These are phyloP conservation scores for Elaeagnus macrophylla DNA, from an alignment of 306 rosid species.

Conservation along the genomic window DNA sequence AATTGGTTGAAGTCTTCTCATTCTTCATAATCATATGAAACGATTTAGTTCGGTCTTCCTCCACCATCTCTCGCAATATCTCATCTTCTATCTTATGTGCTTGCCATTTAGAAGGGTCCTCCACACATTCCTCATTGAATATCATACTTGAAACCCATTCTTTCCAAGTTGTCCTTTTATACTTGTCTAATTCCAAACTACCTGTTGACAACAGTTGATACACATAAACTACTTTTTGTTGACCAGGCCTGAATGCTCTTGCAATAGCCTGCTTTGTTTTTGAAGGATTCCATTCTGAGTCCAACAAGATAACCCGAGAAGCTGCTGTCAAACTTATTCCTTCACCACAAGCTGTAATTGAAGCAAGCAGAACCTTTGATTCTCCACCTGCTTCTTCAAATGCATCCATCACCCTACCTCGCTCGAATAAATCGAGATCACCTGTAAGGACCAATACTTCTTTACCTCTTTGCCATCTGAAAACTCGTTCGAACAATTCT, in stretches of 20 bases:
- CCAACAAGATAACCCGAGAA: slow-evolving; percentile 79
- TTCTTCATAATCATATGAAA: slow-evolving; percentile 92
- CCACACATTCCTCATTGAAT: slow-evolving; percentile 84
- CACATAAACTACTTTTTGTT: slow-evolving; percentile 76
- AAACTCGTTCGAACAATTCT: slow-evolving; percentile 67
- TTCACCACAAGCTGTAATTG: slow-evolving; percentile 93
- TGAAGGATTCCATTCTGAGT: slow-evolving; percentile 94
- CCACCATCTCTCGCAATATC: slow-evolving; percentile 74
- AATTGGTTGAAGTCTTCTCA: slow-evolving; percentile 74
- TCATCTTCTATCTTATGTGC: slow-evolving; percentile 88
- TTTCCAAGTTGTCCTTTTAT: slow-evolving; percentile 77
- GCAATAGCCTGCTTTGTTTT: slow-evolving; percentile 97
- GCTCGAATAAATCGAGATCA: slow-evolving; percentile 78
- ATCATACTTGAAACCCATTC: slow-evolving; percentile 97
- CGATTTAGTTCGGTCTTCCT: slow-evolving; percentile 59
- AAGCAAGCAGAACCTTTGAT: slow-evolving; percentile 82
- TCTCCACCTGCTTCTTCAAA: slow-evolving; percentile 70
- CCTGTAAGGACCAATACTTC: slow-evolving; percentile 79
- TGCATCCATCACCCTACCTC: slow-evolving; percentile 80
- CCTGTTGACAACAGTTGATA: slow-evolving; percentile 79
- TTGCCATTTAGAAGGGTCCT: slow-evolving; percentile 87
- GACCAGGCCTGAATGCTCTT: slow-evolving; percentile 87
- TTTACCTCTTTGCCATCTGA: slow-evolving; percentile 58
- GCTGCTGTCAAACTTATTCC: slow-evolving; percentile 96
- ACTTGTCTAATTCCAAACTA: slow-evolving; percentile 77